These are phyloP conservation scores for Babesia microti DNA, from an alignment of 169 alveolate species.

Conservation along the genomic window DNA sequence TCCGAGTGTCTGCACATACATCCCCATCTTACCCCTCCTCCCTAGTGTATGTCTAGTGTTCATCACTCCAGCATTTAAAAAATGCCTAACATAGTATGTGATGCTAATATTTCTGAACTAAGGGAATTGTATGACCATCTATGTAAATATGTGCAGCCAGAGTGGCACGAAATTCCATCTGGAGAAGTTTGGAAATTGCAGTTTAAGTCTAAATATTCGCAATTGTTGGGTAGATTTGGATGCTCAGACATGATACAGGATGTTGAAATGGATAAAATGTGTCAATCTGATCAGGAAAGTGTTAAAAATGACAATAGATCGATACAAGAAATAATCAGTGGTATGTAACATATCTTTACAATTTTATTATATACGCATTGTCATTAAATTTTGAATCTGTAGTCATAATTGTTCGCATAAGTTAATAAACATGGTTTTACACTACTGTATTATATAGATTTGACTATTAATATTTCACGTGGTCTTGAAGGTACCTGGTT, in stretches of 20 bases:
- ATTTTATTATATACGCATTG: neutral
- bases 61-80: neutral
- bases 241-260: too few species aligned
- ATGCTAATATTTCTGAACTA: neutral
- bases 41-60: neutral
- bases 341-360: conserved; percentile 1
- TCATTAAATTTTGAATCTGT: conserved; percentile 1
- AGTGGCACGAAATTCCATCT: neutral
- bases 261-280: too few species aligned
- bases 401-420: neutral
- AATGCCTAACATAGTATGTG: conserved; percentile 1
- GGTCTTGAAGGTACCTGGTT: conserved; percentile 64
- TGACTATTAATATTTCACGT: conserved; percentile 13
- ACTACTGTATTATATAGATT: neutral
- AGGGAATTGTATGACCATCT: neutral
- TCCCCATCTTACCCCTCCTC: conserved; percentile 43
- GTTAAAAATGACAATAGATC: conserved; percentile 1
- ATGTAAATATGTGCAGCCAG: conserved; percentile 8
- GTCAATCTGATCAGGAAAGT: too few species aligned
- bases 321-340: conserved; percentile 1
- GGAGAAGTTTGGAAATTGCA: neutral
- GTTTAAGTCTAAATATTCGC: neutral
- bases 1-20: conserved; percentile 61
- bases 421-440: neutral
- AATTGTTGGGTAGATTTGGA: too few species aligned